These are phyloP conservation scores for Capsella bursapastoris DNA, from an alignment of 345 rosid genomes.

Conservation along the genomic window DNA sequence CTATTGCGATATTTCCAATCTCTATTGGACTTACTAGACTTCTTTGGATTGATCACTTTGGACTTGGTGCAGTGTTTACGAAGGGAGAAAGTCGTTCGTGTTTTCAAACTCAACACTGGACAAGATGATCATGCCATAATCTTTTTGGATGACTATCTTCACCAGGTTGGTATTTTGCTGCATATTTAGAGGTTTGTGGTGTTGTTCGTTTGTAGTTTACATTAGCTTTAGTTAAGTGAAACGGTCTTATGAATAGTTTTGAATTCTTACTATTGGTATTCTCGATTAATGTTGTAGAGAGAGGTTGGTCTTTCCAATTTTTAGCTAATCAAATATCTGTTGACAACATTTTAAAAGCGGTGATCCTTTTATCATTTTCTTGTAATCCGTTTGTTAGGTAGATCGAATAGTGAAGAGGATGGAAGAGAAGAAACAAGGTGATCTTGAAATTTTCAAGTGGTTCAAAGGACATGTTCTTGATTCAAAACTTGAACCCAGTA, in stretches of 20 bases:
- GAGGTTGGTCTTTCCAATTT: neutral
- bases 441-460: conserved; percentile 74
- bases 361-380: neutral
- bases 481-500: conserved; percentile 73
- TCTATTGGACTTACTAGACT: neutral
- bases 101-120: conserved; percentile 86
- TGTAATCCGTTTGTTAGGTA: conserved; percentile 47
- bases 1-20: neutral
- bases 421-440: conserved; percentile 63
- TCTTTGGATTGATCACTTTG: conserved; percentile 3
- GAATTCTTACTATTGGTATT: neutral
- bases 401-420: conserved; percentile 62
- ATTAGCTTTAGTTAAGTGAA: neutral
- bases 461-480: conserved; percentile 74
- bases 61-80: conserved; percentile 58
- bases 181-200: neutral
- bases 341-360: neutral
- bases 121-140: conserved; percentile 91
- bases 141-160: conserved; percentile 82
- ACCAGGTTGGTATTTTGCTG: conserved; percentile 56
- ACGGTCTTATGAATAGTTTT: neutral
- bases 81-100: conserved; percentile 73
- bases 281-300: neutral
- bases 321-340: neutral
- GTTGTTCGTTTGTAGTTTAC: neutral